Evolutionary conservation across 768 basidiomycete genomes (phyloP).

Genomic region (Tephrocybe sp.): DNA sequence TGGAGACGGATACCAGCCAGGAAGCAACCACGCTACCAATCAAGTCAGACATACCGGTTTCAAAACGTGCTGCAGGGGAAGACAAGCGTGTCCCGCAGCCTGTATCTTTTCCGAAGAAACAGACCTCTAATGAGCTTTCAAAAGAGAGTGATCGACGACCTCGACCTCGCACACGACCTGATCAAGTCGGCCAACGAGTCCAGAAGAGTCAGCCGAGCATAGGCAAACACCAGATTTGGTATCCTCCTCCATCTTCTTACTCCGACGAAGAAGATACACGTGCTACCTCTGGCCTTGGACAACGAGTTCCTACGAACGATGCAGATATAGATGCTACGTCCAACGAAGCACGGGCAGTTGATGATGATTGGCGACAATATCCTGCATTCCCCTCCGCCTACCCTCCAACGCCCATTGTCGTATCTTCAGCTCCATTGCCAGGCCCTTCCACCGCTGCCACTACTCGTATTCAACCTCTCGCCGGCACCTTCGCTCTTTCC

Average conservation of each 20-base stretch:
- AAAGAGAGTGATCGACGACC: constrained; percentile 1
- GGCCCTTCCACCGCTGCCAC: constrained; percentile 1
- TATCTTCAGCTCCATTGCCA: constrained; percentile 28
- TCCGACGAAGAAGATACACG: constrained; percentile 30
- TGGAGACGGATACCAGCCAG: constrained; percentile 17
- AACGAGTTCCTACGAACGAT: constrained; percentile 5
- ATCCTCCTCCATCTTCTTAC: constrained; percentile 52
- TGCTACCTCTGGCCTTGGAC: constrained; percentile 5
- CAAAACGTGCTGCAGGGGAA: constrained; percentile 1
- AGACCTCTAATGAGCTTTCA: constrained; percentile 1
- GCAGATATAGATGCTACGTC: neutral
- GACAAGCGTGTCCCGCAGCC: constrained; percentile 2
- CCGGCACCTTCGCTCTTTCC: constrained; percentile 21
- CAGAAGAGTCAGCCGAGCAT: constrained; percentile 6
- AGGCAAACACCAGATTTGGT: constrained; percentile 54
- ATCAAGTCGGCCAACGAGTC: constrained; percentile 12
- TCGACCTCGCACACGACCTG: constrained; percentile 4
- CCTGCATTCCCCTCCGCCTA: constrained; percentile 78
- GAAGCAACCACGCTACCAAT: neutral
- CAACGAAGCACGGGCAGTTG: constrained; percentile 24
- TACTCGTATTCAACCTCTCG: neutral
- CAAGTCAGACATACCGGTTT: neutral
- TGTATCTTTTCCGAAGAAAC: constrained; percentile 13
- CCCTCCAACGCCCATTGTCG: constrained; percentile 61
- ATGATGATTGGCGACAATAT: constrained; percentile 73